phyloP scores from a whole-genome alignment of 106 monocot species.

The Alisma plantagoaquatica region DNA sequence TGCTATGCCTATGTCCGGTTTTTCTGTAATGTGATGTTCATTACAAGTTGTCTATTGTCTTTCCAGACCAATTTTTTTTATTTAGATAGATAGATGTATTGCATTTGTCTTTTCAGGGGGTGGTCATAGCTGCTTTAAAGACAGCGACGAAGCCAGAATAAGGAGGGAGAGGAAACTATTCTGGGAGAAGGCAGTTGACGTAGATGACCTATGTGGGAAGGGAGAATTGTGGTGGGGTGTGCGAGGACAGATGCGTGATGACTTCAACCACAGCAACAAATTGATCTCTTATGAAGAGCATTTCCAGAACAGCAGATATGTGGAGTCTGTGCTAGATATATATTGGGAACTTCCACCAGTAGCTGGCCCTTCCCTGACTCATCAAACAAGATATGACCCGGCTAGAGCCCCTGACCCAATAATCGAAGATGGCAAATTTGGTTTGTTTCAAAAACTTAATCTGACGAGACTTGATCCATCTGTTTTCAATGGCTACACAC shows the following conservation, averaged over 20 bases:
- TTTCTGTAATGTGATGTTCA: no score
- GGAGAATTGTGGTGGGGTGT: conserved; percentile 76
- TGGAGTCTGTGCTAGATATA: conserved; percentile 60
- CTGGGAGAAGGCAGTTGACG: conserved; percentile 61
- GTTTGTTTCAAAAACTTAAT: conserved; percentile 39
- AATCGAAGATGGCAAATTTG: conserved; percentile 45
- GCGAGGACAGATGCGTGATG: conserved; percentile 45
- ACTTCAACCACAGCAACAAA: conserved; percentile 57
- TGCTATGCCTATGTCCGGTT: no score
- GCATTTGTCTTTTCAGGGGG: conserved; percentile 46
- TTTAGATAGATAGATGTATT: no score
- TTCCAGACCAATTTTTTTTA: no score
- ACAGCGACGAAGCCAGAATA: conserved; percentile 65
- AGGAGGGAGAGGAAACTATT: conserved; percentile 41
- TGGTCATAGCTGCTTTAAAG: conserved; percentile 68
- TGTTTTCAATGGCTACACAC: conserved; percentile 74
- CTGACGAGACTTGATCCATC: conserved; percentile 31
- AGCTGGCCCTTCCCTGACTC: conserved; percentile 60
- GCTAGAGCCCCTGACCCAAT: conserved; percentile 50
- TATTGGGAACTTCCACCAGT: conserved; percentile 77
- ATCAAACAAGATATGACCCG: conserved; percentile 74
- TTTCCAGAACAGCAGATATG: conserved; percentile 69
- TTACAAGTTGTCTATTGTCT: no score
- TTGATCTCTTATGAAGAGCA: conserved; percentile 56
- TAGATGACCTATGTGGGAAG: conserved; percentile 42